Base-by-base conservation (phyloP, 2,329 filamentous ascomycete genomes). In the Ambrosiella xylebori region DNA sequence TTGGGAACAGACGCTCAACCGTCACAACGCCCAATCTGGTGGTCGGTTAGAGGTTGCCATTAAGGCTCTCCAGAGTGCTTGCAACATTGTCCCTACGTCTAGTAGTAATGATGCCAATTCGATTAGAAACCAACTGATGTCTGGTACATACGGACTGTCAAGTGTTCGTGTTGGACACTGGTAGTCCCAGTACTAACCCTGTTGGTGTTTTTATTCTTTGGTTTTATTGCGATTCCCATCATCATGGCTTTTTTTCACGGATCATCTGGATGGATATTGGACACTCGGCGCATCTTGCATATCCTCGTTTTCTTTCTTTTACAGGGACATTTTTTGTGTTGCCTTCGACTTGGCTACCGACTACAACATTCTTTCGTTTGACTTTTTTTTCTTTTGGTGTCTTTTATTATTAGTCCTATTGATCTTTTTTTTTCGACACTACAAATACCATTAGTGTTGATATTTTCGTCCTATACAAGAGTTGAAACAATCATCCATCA, bases 1-100 rank as follows among this genome's bases (percentile, higher is more conserved):
- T 60, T 98, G 93, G 93, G 91, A 97, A 65, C 84, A 93, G 69
- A 87, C 82, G 64, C 73, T 98, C 50, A 75, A 81, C 35, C 88
- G 88, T 66, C 93, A 98, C 72, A 91, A 97, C 67, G 82, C 93
- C 63, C 82, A 85, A 63, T 91, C 88, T 4, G 84, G 85, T 47
- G 89, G 88, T 35, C 86, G 86, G 65, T 78, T 98, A 70, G 81
- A 84, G 61, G 79, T 82, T 49, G 93, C 90, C 40, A 81, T 95
- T 61, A 80, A 84, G 57, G 85, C 89, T 65, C 79, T 97, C 70
- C 77, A 81, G 13, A 76, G 76, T 41, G 84, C 82, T 62, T 74
- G 95, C 36, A 86, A 85, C 47, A 95, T 89, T 87, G 37, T 64
- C 58, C 52, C 62, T 36, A 55, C 66, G 38, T 66, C 56, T 9